Evolutionary conservation across 1,284 basidiomycete genomes (phyloP), one percentile per base, ranked within the genome.

Genomic region (Puccinia polysora): DNA sequence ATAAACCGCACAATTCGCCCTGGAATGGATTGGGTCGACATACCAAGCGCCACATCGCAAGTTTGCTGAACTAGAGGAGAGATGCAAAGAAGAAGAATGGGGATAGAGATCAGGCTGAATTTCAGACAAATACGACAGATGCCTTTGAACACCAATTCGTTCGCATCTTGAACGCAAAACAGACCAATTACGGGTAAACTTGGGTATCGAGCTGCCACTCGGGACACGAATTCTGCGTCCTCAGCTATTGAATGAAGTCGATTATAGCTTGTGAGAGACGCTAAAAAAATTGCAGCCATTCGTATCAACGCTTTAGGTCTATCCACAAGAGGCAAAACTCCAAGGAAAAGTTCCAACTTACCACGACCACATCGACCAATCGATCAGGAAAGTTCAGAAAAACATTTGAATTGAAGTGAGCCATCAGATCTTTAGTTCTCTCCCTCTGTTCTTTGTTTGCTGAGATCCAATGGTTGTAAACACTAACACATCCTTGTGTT

Each of bases 21-120:
- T 59, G 50, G 53, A 55, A 36, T 28, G 53, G 4, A 77, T 74
- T 4, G 92, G 89, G 75, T 90, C 84, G 6, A 88, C 86, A 80
- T 97, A 97, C 94, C 95, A 97, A 4, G 89, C 89, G 0, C 94
- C 94, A 77, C 93, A 97, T 23, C 94, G 85, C 77, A 95, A 84
- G 79, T 97, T 97, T 2, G 93, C 91, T 89, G 77, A 55, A 45
- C 64, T 65, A 4, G 52, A 47, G 23, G 55, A n/a, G n/a, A 68
- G 65, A 64, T 32, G 52, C 56, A 58, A 68, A 14, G n/a, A n/a
- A n/a, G n/a, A n/a, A n/a, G 36, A 25, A 68, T 38, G 38, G 45
- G 65, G 14, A 63, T 23, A 30, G 50, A 59, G 30, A 28, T 45
- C 20, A 32, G 25, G 18, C 18, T 5, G 12, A 15, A n/a, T 15